Percentiles rank a stretch among this genome's conserved stretches.
phyloP scores from a whole-genome alignment of 1,284 basidiomycete species.

The Fomes fomentarius region DNA sequence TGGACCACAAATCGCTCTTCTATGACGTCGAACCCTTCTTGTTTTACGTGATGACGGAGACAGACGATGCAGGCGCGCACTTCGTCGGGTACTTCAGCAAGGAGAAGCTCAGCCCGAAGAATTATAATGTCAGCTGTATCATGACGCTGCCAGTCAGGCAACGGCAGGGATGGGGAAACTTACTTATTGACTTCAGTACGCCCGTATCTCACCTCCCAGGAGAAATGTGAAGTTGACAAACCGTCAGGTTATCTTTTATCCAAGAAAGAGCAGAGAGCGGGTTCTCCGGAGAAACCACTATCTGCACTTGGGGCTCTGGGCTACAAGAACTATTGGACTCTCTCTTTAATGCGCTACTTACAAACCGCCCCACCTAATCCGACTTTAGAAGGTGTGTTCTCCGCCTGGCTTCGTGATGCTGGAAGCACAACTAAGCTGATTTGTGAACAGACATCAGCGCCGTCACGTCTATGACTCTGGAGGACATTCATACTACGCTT shows the following conservation, averaged over 20 bases:
- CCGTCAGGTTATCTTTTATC: slow-evolving; percentile 89
- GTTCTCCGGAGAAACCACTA: slow-evolving; percentile 93
- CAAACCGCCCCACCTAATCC: slow-evolving; percentile 60
- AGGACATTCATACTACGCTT: slow-evolving; percentile 87
- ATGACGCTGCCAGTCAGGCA: slow-evolving; percentile 98
- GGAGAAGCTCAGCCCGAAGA: slow-evolving; percentile 95
- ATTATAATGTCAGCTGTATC: slow-evolving; percentile 98
- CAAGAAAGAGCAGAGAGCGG: slow-evolving; percentile 88
- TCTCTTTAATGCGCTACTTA: slow-evolving; percentile 88
- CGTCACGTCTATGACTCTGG: slow-evolving; percentile 89
- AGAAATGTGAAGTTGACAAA: slow-evolving; percentile 5
- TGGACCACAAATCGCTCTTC: slow-evolving; percentile 99
- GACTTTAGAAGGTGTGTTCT: slow-evolving; percentile 75
- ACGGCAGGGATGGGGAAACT: slow-evolving; percentile 92
- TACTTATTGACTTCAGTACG: slow-evolving; percentile 96
- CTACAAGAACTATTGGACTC: slow-evolving; percentile 95
- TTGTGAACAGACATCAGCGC: slow-evolving; percentile 82
- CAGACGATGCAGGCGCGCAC: slow-evolving; percentile 86
- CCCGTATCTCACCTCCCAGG: slow-evolving; percentile 22
- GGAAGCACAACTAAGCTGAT: too few relatives aligned
- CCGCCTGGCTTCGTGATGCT: slow-evolving; percentile 12
- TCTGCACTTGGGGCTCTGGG: slow-evolving; percentile 89
- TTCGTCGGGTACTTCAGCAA: slow-evolving; percentile 99
- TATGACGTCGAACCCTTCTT: slow-evolving; percentile 99
- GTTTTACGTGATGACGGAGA: slow-evolving; percentile 97